A percentile compares a stretch with the other conserved stretches of the same genome.
phyloP scores from a whole-genome alignment of 2,329 filamentous ascomycete genomes.

The Plenodomus lindquistii region DNA sequence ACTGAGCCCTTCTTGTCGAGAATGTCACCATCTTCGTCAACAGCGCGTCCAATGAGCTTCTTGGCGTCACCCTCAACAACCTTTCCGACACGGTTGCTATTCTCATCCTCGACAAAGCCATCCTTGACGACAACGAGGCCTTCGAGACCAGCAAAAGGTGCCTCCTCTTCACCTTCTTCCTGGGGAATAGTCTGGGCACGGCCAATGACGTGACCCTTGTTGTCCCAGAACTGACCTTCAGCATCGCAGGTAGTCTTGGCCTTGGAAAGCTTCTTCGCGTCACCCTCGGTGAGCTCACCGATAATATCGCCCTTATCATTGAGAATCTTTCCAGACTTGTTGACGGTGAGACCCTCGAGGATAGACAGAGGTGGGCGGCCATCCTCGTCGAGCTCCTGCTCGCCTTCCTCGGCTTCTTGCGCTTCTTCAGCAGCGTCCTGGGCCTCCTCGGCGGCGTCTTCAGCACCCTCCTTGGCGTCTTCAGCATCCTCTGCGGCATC shows the following conservation, averaged over 20 bases:
- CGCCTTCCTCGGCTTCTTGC: slow-evolving; percentile 37
- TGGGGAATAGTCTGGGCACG: slow-evolving; percentile 53
- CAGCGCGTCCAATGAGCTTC: slow-evolving; percentile 55
- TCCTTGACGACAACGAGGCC: slow-evolving; percentile 55
- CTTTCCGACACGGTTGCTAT: slow-evolving; percentile 54
- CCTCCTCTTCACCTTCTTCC: slow-evolving; percentile 54
- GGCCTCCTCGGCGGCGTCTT: slow-evolving; percentile 36
- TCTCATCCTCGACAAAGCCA: slow-evolving; percentile 55
- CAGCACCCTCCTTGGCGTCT: slow-evolving; percentile 41
- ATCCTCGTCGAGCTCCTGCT: slow-evolving; percentile 26
- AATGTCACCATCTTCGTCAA: slow-evolving; percentile 58
- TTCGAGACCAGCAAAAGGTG: slow-evolving; percentile 55
- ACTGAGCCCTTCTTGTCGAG: slow-evolving; percentile 58
- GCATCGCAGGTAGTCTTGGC: slow-evolving; percentile 50
- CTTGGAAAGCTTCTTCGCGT: slow-evolving; percentile 58
- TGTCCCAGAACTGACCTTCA: slow-evolving; percentile 58
- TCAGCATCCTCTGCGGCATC: slow-evolving; percentile 35
- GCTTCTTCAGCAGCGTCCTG: slow-evolving; percentile 40
- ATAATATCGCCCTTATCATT: slow-evolving; percentile 52
- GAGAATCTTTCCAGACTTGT: slow-evolving; percentile 57
- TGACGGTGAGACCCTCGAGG: slow-evolving; percentile 54
- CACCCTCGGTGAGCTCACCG: slow-evolving; percentile 55
- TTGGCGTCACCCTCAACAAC: slow-evolving; percentile 56
- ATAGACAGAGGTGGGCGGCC: slow-evolving; percentile 53
- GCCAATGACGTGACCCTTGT: slow-evolving; percentile 57